Percentiles rank a stretch among this genome's conserved stretches.
phyloP scores from a whole-genome alignment of 352 stramenopile genomes.

The Phytophthora constricta region DNA sequence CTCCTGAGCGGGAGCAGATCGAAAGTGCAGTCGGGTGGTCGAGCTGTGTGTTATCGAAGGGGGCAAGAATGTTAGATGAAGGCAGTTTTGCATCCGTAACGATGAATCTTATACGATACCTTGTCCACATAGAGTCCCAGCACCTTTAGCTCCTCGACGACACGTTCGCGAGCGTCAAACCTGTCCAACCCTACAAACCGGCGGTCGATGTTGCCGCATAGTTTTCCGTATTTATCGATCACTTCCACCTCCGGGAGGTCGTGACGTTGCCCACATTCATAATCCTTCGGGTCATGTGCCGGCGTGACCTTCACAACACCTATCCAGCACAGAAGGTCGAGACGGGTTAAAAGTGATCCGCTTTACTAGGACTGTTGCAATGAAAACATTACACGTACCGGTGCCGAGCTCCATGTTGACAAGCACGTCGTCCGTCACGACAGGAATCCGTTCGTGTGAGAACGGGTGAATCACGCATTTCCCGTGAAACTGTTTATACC shows the following conservation, averaged over 20 bases:
- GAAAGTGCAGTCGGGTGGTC: conserved; percentile 88
- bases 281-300: conserved; percentile 99
- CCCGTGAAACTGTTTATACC: conserved; percentile 96
- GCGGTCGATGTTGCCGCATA: conserved; percentile 77
- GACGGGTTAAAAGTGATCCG: conserved; percentile 1
- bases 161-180: conserved; percentile 92
- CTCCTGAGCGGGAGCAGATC: conserved; percentile 97
- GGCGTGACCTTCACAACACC: conserved; percentile 97
- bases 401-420: conserved; percentile 99
- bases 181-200: conserved; percentile 95
- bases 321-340: conserved; percentile 20
- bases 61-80: not conserved
- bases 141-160: conserved; percentile 93
- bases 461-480: conserved; percentile 97
- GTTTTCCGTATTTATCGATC: conserved; percentile 74
- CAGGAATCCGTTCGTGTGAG: conserved; percentile 88
- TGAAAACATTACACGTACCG: conserved; percentile 74
- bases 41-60: conserved; percentile 35
- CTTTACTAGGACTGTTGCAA: not conserved
- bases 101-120: conserved; percentile 61
- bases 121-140: conserved; percentile 94
- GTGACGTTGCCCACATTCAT: conserved; percentile 97
- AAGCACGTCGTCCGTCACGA: conserved; percentile 95
- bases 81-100: conserved; percentile 6
- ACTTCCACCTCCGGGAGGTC: conserved; percentile 83